These are phyloP conservation scores for Fistulifera pelliculosa DNA, from an alignment of 108 stramenopile genomes.

Conservation along the genomic window DNA sequence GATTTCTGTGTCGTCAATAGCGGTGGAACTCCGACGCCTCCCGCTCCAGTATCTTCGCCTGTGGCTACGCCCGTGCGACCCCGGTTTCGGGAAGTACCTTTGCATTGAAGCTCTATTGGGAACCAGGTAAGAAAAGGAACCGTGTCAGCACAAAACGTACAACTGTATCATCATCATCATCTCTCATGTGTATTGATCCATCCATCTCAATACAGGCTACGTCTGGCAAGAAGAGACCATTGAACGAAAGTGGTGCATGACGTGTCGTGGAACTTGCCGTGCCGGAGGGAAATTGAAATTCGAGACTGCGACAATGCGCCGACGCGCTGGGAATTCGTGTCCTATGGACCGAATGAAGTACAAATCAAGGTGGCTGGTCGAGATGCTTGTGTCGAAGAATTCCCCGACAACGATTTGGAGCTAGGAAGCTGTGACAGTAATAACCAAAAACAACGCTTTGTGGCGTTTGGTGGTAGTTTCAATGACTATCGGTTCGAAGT, in stretches of 20 bases:
- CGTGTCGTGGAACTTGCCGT: conserved; percentile 10
- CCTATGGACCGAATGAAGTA: neutral
- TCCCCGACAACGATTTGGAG: neutral
- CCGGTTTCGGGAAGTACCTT: no score
- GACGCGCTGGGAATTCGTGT: no score
- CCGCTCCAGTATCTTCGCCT: no score
- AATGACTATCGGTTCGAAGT: conserved; percentile 1
- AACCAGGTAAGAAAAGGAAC: no score
- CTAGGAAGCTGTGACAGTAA: neutral
- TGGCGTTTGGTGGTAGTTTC: neutral
- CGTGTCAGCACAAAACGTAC: no score
- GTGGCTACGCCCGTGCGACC: no score
- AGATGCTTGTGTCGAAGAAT: neutral
- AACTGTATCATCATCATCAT: no score
- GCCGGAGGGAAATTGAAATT: neutral
- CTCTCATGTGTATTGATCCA: no score
- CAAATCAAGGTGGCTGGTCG: conserved; percentile 1
- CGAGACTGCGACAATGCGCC: neutral
- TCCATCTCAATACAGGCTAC: conserved; percentile 13
- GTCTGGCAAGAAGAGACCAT: conserved; percentile 45
- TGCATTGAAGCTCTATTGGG: no score
- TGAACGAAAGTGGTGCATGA: conserved; percentile 49
- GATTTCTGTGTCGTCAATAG: no score
- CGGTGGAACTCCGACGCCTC: no score
- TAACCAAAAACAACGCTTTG: neutral